Evolutionary conservation across 805 yeast genomes (phyloP).

Genomic region (Diddensiella santjacobensis): DNA sequence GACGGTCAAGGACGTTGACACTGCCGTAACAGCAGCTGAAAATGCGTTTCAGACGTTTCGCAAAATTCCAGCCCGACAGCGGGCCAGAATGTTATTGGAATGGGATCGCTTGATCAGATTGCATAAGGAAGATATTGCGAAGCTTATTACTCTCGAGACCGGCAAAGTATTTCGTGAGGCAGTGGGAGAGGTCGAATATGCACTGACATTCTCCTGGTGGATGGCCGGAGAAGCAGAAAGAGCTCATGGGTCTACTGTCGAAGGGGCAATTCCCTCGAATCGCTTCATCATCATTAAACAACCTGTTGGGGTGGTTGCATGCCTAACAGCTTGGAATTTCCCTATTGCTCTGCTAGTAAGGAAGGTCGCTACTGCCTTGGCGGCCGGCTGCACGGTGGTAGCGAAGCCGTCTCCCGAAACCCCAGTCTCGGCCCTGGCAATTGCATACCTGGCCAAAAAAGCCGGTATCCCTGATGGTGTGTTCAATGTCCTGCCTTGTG

Average conservation of each 20-base stretch:
- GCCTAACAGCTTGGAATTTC: slow-evolving; percentile 72
- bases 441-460: slow-evolving; percentile 53
- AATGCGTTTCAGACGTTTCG: slow-evolving; percentile 51
- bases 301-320: slow-evolving; percentile 64
- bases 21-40: slow-evolving; percentile 54
- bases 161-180: slow-evolving; percentile 71
- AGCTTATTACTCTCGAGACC: slow-evolving; percentile 59
- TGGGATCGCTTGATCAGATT: slow-evolving; percentile 52
- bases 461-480: slow-evolving; percentile 82
- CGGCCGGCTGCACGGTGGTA: slow-evolving; percentile 72
- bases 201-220: slow-evolving; percentile 84
- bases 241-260: slow-evolving; percentile 59
- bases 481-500: slow-evolving; percentile 64
- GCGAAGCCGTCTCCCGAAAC: slow-evolving; percentile 75
- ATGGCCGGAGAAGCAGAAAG: slow-evolving; percentile 74
- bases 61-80: slow-evolving; percentile 51
- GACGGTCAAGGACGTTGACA: slow-evolving; percentile 36
- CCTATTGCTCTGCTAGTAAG: slow-evolving; percentile 71
- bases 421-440: slow-evolving; percentile 62
- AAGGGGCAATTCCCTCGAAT: slow-evolving; percentile 44
- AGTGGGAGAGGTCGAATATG: slow-evolving; percentile 59
- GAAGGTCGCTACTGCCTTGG: slow-evolving; percentile 81
- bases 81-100: slow-evolving; percentile 49
- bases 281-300: slow-evolving; percentile 59
- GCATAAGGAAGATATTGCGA: slow-evolving; percentile 61